Conservation (phyloP, 208 protist genomes). For the Leishmania turanica region DNA sequence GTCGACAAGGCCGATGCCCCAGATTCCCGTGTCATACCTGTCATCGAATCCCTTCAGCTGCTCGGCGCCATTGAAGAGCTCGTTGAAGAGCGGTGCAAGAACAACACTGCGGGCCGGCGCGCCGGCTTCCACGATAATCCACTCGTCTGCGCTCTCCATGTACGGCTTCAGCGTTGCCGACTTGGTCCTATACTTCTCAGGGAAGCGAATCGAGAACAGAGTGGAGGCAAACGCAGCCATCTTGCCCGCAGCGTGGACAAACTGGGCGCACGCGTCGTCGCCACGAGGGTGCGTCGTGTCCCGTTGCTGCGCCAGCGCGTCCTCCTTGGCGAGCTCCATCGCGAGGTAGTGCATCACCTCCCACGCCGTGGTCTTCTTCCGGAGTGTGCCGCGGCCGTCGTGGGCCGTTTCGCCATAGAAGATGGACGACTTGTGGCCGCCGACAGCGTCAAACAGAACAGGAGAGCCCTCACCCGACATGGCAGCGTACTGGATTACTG, state of each 20-base stretch:
- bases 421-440: conserved; percentile 62
- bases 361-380: conserved; percentile 72
- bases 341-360: conserved; percentile 72
- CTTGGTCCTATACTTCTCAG: conserved; percentile 23
- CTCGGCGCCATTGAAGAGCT: conserved; percentile 37
- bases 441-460: conserved; percentile 46
- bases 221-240: conserved; percentile 16
- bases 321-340: conserved; percentile 33
- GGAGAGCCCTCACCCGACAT: conserved; percentile 12
- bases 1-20: conserved; percentile 69
- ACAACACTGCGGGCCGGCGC: conserved; percentile 17
- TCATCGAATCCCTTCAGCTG: conserved; percentile 34
- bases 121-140: conserved; percentile 42
- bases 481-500: background rate
- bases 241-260: conserved; percentile 24
- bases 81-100: conserved; percentile 34
- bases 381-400: conserved; percentile 52
- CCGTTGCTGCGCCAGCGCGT: background rate
- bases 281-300: background rate
- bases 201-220: conserved; percentile 32
- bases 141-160: conserved; percentile 9
- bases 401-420: conserved; percentile 46
- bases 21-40: conserved; percentile 44
- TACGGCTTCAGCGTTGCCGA: conserved; percentile 20
- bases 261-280: conserved; percentile 19